A percentile compares a stretch with the other conserved stretches of the same genome.
These are phyloP conservation scores for maize (Zea mays) DNA, from an alignment of 176 grass and related monocot species.

Conservation along the genomic window DNA sequence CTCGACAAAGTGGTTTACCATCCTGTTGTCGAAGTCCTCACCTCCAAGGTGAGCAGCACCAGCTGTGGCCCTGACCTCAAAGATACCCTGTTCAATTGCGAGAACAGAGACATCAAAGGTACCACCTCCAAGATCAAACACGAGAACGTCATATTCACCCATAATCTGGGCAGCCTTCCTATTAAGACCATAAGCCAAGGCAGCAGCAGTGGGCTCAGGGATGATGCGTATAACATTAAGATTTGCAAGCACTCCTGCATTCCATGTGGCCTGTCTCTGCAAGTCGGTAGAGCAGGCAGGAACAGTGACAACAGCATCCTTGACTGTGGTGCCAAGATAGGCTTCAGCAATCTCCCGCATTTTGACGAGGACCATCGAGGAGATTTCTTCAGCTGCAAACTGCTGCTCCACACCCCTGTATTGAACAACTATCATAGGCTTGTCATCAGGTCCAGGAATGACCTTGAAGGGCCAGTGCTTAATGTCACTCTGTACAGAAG, in stretches of 20 bases:
- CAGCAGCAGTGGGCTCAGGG: slow-evolving; percentile 45
- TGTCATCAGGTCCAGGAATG: slow-evolving; percentile 48
- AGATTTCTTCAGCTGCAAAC: slow-evolving; percentile 57
- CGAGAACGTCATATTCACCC: slow-evolving; percentile 26
- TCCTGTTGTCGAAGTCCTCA: too few relatives aligned
- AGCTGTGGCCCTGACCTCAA: slow-evolving; percentile 57
- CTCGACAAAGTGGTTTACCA: slow-evolving; percentile 55
- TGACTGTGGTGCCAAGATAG: slow-evolving; percentile 48
- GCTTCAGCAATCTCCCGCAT: slow-evolving; percentile 61
- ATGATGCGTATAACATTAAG: slow-evolving; percentile 64
- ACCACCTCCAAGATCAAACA: slow-evolving; percentile 48
- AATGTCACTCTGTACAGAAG: slow-evolving; percentile 53
- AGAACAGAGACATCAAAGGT: slow-evolving; percentile 62
- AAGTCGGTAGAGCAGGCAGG: slow-evolving; percentile 56
- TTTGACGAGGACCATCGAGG: slow-evolving; percentile 54
- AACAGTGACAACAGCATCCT: slow-evolving; percentile 55
- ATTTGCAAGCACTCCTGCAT: slow-evolving; percentile 53
- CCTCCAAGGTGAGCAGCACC: slow-evolving; percentile 44
- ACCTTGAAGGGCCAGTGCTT: slow-evolving; percentile 66
- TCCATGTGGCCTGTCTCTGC: slow-evolving; percentile 59
- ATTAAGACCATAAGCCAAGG: slow-evolving; percentile 59
- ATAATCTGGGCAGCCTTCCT: slow-evolving; percentile 41
- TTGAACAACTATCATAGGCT: slow-evolving; percentile 56
- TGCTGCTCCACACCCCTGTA: slow-evolving; percentile 63
- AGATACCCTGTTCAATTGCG: slow-evolving; percentile 54